phyloP scores from a whole-genome alignment of 805 yeast genomes.

The Saccharomycopsis lassenensis region DNA sequence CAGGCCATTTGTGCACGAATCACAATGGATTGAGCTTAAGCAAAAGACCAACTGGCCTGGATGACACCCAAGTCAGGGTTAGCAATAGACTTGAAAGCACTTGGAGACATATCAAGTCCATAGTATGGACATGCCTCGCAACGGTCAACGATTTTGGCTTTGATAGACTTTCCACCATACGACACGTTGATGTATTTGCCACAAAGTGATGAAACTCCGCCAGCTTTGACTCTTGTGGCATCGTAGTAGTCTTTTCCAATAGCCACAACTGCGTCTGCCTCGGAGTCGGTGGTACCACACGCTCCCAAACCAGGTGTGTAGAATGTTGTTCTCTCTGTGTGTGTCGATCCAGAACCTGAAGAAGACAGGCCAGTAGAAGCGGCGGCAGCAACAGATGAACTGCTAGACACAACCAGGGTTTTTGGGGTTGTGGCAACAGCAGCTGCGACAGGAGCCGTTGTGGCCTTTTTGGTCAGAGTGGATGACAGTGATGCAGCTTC shows the following conservation, averaged over 20 bases:
- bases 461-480: background rate
- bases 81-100: constrained; percentile 39
- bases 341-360: constrained; percentile 22
- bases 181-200: constrained; percentile 37
- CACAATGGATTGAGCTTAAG: too few relatives aligned
- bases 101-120: constrained; percentile 44
- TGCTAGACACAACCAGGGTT: constrained; percentile 4
- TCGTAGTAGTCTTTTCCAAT: constrained; percentile 33
- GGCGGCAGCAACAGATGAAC: constrained; percentile 13
- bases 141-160: constrained; percentile 42
- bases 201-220: too few relatives aligned
- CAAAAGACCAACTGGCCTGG: constrained; percentile 1
- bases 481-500: constrained; percentile 16
- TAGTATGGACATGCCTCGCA: constrained; percentile 37
- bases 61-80: constrained; percentile 20
- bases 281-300: constrained; percentile 1
- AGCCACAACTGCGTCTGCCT: constrained; percentile 32
- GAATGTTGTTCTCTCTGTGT: constrained; percentile 25
- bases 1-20: too few relatives aligned
- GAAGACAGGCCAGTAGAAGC: constrained; percentile 15
- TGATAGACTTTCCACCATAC: constrained; percentile 37
- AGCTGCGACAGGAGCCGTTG: constrained; percentile 1
- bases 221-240: too few relatives aligned
- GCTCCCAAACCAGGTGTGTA: constrained; percentile 24
- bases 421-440: too few relatives aligned